A percentile compares a stretch with the other conserved stretches of the same genome.
These are phyloP conservation scores for Pseudogymnoascus sp. DNA, from an alignment of 2,329 filamentous ascomycete species.

Conservation along the genomic window DNA sequence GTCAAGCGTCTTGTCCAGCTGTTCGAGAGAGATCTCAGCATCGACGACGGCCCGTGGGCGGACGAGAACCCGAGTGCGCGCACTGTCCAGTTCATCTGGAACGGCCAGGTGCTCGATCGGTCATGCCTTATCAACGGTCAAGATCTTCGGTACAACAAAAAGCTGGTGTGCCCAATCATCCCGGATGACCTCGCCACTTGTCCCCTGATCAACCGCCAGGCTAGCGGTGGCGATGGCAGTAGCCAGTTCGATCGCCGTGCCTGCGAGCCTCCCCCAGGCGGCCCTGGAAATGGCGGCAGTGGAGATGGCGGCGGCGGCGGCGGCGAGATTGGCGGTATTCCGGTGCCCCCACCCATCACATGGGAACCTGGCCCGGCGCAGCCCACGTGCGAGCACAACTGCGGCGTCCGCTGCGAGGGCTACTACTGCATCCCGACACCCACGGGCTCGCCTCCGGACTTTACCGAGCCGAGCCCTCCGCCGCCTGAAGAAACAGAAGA, in stretches of 20 bases:
- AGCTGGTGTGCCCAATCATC: too few relatives aligned
- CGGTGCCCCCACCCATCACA: not conserved
- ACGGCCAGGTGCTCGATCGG: not conserved
- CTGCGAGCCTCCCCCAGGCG: too few relatives aligned
- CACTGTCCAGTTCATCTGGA: not conserved
- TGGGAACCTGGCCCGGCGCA: not conserved
- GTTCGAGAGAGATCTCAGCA: not conserved
- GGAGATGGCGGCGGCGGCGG: too few relatives aligned
- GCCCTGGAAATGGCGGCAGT: too few relatives aligned
- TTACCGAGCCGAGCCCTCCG: too few relatives aligned
- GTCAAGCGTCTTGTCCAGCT: not conserved
- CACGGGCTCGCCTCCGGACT: not conserved
- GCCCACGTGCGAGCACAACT: too few relatives aligned
- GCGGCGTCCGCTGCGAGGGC: not conserved
- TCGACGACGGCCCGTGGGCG: not conserved
- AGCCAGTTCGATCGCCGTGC: too few relatives aligned
- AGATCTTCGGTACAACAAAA: not conserved
- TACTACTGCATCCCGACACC: not conserved
- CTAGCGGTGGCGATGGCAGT: too few relatives aligned
- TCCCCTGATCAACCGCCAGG: not conserved
- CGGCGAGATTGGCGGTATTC: not conserved
- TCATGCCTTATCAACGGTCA: not conserved
- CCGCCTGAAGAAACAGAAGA: too few relatives aligned
- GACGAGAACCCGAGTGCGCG: not conserved
- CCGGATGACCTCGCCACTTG: not conserved